These are phyloP conservation scores for Paramecium octaurelia DNA, from an alignment of 73 alveolate species.

Conservation along the genomic window DNA sequence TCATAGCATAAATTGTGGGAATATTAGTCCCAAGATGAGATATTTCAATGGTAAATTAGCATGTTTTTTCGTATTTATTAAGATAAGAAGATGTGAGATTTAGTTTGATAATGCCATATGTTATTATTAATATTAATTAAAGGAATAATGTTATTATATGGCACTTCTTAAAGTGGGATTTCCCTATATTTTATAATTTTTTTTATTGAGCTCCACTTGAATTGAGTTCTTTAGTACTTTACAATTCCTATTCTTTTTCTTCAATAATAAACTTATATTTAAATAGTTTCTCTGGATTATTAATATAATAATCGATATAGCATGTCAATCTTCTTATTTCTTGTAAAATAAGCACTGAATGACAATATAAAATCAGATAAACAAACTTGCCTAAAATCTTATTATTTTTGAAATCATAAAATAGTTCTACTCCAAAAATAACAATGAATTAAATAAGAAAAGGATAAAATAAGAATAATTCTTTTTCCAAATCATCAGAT, in stretches of 20 bases:
- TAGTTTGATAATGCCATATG: neutral
- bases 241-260: neutral
- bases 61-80: neutral
- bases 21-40: conserved; percentile 17
- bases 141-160: neutral
- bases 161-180: neutral
- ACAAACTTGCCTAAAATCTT: neutral
- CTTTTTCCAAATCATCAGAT: neutral
- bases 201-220: neutral
- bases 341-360: neutral
- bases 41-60: neutral
- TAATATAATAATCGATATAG: neutral
- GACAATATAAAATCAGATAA: neutral
- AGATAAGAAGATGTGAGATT: neutral
- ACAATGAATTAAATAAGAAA: neutral
- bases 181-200: neutral
- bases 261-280: neutral
- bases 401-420: neutral
- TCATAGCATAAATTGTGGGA: conserved; percentile 35
- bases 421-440: neutral
- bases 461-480: neutral
- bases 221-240: neutral
- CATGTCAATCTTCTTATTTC: neutral
- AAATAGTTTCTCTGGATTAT: neutral
- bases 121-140: neutral